Base-by-base conservation (phyloP, 257 asterid species). In the Penstemon eatonii region DNA sequence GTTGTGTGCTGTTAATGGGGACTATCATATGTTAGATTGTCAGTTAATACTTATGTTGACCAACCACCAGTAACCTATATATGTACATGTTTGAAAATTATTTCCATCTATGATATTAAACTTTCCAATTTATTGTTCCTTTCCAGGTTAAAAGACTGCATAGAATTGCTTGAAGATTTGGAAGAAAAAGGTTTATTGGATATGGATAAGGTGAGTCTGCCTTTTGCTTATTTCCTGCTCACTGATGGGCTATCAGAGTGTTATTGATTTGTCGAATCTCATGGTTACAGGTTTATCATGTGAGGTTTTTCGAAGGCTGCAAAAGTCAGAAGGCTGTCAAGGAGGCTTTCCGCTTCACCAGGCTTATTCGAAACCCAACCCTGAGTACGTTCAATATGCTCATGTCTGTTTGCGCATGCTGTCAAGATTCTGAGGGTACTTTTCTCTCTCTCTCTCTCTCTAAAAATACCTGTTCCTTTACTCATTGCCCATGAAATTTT, bases 301-400 rank as follows among this genome's bases (percentile, higher is more conserved):
- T 77, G 13, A 82, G 96, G 50, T 93, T 84, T 81, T 91, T 81
- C 41, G 86, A 85, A 7, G 96, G 72, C 60, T 93, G 99, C 83
- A 88, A 84, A 84, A 83, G 69, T 53, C 88, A 90, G 79, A 93
- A 78, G 85, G 93, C 95, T 69, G 85, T 93, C 75, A 82, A 79
- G 73, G 92, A 83, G 81, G 99, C 97, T 59, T 81, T 89, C 63
- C 82, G 87, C 70, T 93, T 93, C 83, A 82, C 85, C 67, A 83
- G 80, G 75, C 94, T 93, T 68, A 88, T 93, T 70, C 82, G 76
- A 37, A 90, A 87, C 78, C 97, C 97, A 78, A 88, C 96, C 63
- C 74, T 90, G 66, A 93, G 99, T 86, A 93, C 97, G 70, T 90
- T 90, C 78, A 93, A 90, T 77, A 84, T 90, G 97, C 97, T 93